Conservation (phyloP, 768 basidiomycete species). For the Lentinula edodes region DNA sequence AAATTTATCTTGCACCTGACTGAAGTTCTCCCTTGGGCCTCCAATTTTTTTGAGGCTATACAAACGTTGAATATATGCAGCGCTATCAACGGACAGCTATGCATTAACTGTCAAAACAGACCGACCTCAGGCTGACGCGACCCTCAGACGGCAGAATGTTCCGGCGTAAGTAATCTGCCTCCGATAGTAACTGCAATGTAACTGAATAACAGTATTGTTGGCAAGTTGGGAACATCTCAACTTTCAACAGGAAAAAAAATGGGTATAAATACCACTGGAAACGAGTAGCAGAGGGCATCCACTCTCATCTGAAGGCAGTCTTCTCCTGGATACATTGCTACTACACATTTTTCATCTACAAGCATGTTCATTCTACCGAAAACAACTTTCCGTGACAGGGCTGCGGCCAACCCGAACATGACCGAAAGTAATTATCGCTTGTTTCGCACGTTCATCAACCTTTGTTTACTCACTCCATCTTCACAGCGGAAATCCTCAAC, state of each 20-base stretch:
- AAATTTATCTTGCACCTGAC: too few relatives aligned
- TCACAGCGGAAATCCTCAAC: conserved; percentile 4
- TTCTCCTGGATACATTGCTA: neutral
- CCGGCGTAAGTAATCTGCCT: neutral
- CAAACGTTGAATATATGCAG: neutral
- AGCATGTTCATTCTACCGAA: conserved; percentile 9
- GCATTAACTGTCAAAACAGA: neutral
- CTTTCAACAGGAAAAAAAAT: neutral
- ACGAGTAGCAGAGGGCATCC: neutral
- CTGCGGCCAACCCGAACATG: conserved; percentile 10
- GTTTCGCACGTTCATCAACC: neutral
- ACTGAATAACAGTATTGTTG: neutral
- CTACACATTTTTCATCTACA: neutral
- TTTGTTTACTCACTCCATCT: neutral
- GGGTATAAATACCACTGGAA: neutral
- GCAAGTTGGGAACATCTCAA: neutral
- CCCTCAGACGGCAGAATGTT: neutral
- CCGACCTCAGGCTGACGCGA: neutral
- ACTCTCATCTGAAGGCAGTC: neutral
- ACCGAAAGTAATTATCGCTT: conserved; percentile 7
- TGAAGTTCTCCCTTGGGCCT: too few relatives aligned
- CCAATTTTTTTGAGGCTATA: neutral
- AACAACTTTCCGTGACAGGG: conserved; percentile 10
- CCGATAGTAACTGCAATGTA: neutral
- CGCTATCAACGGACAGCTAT: neutral